These are phyloP conservation scores for Plasmodium knowlesi DNA, from an alignment of 169 alveolate genomes.

Conservation along the genomic window DNA sequence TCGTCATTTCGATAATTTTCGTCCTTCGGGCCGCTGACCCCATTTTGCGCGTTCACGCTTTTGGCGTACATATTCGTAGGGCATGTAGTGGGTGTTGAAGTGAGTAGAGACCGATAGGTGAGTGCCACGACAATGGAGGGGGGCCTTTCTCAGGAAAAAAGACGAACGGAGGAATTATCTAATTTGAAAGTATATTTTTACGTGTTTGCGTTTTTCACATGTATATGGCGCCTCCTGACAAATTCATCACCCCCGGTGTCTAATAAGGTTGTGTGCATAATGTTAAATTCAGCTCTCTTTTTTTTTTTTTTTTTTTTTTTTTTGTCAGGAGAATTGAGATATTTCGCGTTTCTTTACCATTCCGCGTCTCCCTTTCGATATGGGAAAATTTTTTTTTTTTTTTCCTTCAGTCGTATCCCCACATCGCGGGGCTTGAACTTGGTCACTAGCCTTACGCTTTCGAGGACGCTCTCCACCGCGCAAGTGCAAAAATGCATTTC, in stretches of 20 bases:
- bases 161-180: neutral
- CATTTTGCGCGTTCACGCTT: neutral
- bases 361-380: neutral
- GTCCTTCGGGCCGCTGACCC: neutral
- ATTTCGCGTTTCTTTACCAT: neutral
- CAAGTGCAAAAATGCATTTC: neutral
- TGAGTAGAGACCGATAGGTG: neutral
- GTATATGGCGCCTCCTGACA: neutral
- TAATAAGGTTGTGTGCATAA: neutral
- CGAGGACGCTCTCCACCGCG: neutral
- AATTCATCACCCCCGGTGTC: neutral
- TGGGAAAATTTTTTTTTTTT: neutral
- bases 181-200: neutral
- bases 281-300: neutral
- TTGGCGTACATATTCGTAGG: constrained; percentile 13
- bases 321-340: neutral
- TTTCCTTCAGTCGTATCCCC: neutral
- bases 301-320: too few relatives aligned
- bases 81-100: neutral
- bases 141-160: neutral
- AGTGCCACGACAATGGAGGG: neutral
- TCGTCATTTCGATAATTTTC: constrained; percentile 5
- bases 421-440: neutral
- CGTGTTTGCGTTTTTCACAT: neutral
- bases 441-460: neutral